Conservation (phyloP, 1,284 basidiomycete genomes). For the Tilletia indica region DNA sequence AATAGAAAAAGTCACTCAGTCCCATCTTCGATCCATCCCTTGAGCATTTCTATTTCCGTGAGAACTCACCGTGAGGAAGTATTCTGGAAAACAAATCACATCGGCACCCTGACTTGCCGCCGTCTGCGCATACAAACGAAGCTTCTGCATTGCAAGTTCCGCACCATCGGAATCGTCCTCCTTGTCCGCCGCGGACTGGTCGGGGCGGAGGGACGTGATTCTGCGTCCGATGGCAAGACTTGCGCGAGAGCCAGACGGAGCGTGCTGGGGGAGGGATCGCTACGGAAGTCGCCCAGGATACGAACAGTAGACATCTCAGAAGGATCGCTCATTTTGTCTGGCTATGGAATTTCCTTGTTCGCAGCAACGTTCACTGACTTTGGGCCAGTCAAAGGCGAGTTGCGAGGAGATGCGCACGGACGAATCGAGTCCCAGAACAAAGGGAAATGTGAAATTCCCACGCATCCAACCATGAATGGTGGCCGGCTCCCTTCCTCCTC, state of each 20-base stretch:
- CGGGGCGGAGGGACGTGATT: not conserved
- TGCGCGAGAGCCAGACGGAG: slow-evolving; percentile 22
- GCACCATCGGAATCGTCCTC: no score
- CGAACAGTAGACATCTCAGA: not conserved
- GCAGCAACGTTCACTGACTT: no score
- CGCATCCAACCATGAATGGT: no score
- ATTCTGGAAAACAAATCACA: slow-evolving; percentile 52
- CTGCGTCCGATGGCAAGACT: slow-evolving; percentile 17
- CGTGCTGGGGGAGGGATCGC: slow-evolving; percentile 9
- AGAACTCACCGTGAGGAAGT: slow-evolving; percentile 38
- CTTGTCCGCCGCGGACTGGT: not conserved
- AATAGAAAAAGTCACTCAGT: slow-evolving; percentile 22
- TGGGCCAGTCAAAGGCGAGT: no score
- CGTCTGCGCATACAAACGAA: not conserved
- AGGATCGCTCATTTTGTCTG: no score
- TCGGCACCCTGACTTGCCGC: slow-evolving; percentile 35
- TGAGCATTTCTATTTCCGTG: not conserved
- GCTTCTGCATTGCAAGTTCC: slow-evolving; percentile 7
- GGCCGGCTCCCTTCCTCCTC: no score
- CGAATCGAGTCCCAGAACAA: no score
- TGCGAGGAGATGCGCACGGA: no score
- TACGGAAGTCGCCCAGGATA: not conserved
- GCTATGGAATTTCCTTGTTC: no score
- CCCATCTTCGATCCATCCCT: slow-evolving; percentile 32
- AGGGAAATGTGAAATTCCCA: no score